Evolutionary conservation across 2,329 filamentous ascomycete genomes (phyloP), one percentile per base, ranked within the genome.

Genomic region (Stachybotrys chartarum): DNA sequence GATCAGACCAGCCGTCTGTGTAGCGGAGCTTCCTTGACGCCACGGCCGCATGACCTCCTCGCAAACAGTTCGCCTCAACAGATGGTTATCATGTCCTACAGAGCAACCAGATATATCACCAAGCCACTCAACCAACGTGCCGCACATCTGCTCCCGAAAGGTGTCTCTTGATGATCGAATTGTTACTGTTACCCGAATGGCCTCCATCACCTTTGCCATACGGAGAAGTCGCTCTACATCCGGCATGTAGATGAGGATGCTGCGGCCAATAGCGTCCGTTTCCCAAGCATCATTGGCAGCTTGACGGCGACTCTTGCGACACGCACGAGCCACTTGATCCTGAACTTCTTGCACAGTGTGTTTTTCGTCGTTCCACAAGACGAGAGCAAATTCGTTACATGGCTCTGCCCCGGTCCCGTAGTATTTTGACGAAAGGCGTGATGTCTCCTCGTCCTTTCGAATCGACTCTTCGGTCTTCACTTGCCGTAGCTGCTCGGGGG

Each of bases 351-450:
- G 83, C 48, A 97, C 87, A 0, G 94, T 99, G 69, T 99, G 94
- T 71, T 99, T 99, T 74, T 99, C 94, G 61, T 99, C 94, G 64
- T 99, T 99, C 94, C 94, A 99, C 6, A 99, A 77, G 16, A 97
- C 77, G 49, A 99, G 75, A 6, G 90, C 88, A 70, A 88, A 99
- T 63, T 96, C 90, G 11, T 63, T 63, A 57, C 72, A 73, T 10
- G 64, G 63, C 30, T 72, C 66, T 16, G 67, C 60, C 8, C 68
- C 64, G 12, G 86, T 80, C 61, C 92, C 94, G 71, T 91, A 92
- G 51, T 85, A 85, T 0, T 66, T 63, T 2, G 87, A 83, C 7
- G 82, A 84, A 39, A 97, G 75, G 18, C 92, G 82, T 16, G 93
- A 96, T 57, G 82, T 79, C 56, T 81, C 78, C 73, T 97, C 94